phyloP scores from a whole-genome alignment of 1,139 yeast species.

The Candida anutae region DNA sequence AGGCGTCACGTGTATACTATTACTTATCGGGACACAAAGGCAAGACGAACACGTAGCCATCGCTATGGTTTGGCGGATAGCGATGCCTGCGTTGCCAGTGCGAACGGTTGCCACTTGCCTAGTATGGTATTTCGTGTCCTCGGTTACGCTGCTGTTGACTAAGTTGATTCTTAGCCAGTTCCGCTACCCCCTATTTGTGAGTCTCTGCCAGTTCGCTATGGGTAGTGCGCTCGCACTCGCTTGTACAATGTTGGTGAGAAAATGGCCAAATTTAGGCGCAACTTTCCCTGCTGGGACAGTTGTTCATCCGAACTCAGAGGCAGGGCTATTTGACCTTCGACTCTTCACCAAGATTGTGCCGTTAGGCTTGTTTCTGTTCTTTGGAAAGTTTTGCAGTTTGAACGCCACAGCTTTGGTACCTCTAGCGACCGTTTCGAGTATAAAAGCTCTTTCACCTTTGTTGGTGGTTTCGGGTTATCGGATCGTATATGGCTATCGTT shows the following conservation, averaged over 20 bases:
- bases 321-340: slow-evolving; percentile 15
- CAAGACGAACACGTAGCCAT: neutral
- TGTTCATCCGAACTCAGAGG: slow-evolving; percentile 12
- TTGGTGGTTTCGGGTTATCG: slow-evolving; percentile 30
- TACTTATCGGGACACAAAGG: neutral
- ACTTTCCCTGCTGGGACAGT: slow-evolving; percentile 26
- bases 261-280: slow-evolving; percentile 12
- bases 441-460: slow-evolving; percentile 34
- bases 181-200: slow-evolving; percentile 41
- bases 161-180: slow-evolving; percentile 34
- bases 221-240: slow-evolving; percentile 24
- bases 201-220: slow-evolving; percentile 41
- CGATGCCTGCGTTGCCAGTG: slow-evolving; percentile 3
- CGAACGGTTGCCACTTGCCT: slow-evolving; percentile 27
- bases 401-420: slow-evolving; percentile 33
- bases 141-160: slow-evolving; percentile 42
- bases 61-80: too few species aligned
- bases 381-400: slow-evolving; percentile 30
- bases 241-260: slow-evolving; percentile 14
- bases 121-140: slow-evolving; percentile 39
- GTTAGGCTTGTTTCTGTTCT: slow-evolving; percentile 31
- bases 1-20: neutral
- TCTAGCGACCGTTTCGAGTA: slow-evolving; percentile 32
- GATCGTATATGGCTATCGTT: slow-evolving; percentile 22
- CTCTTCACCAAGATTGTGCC: slow-evolving; percentile 26